phyloP scores from a whole-genome alignment of 2,329 filamentous ascomycete genomes.

The Sordariomycetes sp. region DNA sequence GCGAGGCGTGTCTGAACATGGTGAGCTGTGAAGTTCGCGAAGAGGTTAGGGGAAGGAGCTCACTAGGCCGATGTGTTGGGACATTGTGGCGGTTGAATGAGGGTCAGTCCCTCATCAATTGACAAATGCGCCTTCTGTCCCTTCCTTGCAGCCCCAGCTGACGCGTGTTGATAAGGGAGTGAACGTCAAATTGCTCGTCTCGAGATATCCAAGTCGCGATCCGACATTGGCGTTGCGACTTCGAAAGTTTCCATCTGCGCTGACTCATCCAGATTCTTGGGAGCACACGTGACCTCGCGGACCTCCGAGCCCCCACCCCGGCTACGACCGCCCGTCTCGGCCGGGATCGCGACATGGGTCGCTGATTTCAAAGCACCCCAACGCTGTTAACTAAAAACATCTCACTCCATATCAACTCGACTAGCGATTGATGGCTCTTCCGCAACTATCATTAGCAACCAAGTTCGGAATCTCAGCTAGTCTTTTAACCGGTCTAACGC shows the following conservation, averaged over 20 bases:
- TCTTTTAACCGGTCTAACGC: no score
- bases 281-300: constrained; percentile 4
- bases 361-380: constrained; percentile 3
- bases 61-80: constrained; percentile 71
- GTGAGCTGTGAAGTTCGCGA: constrained; percentile 2
- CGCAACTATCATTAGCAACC: no score
- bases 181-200: no score
- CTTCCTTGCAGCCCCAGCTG: no score
- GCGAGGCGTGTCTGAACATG: constrained; percentile 73
- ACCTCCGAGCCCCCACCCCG: constrained; percentile 3
- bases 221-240: not conserved
- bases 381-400: no score
- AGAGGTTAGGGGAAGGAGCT: constrained; percentile 8
- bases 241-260: constrained; percentile 2
- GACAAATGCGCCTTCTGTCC: no score
- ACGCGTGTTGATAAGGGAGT: no score
- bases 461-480: no score
- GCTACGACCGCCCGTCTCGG: not conserved
- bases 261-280: not conserved
- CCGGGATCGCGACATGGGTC: not conserved
- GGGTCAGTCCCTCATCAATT: no score
- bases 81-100: constrained; percentile 46
- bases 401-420: no score
- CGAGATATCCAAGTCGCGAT: no score
- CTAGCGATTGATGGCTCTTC: no score